Evolutionary conservation across 371 early-diverging fungal genomes (phyloP), one percentile per base, ranked within the genome.

Genomic region (Mortierella sp.): DNA sequence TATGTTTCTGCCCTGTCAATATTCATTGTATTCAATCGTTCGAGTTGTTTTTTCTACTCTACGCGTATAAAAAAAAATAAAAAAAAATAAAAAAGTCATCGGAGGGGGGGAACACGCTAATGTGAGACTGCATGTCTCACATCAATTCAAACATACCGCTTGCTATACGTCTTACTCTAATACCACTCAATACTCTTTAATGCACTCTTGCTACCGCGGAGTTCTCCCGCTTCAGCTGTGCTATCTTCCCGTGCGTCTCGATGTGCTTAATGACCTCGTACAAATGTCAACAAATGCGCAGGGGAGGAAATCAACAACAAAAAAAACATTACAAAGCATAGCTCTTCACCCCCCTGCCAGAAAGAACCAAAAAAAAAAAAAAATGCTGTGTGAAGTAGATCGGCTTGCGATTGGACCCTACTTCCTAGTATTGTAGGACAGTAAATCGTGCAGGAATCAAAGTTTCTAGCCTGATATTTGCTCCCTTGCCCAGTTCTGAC

Each of bases 281-380:
- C 34, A 28, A 5, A 37, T 35, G 28, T 23, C 29, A 35, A 59
- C 32, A 31, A 45, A 35, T 15, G 34, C 29, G 37, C 31, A 61
- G 23, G 54, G 42, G 32, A 42, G 53, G n/a, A 42, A 61, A 23
- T 53, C 17, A 28, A 67, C 32, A 23, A 17, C 37, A 29, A 61
- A 35, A 45, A 51, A 28, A 22, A 32, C 19, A 43, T 45, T 9
- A 22, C 15, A 19, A 9, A 40, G 22, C 40, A 56, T 13, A 66
- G 19, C 31, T 22, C 29, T 45, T 31, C 7, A 15, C 6, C n/a
- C 17, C 2, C 17, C 2, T 6, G 12, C 9, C 23, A 23, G 17
- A 15, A 47, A 15, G 15, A 32, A 58, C n/a, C n/a, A 31, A 15
- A 17, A 45, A 42, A 34, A 32, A 32, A 15, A 43, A 40, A 2